Evolutionary conservation across 2,329 filamentous ascomycete species (phyloP), one percentile per base, ranked within the genome.

Genomic region (Cladophialophora immunda): DNA sequence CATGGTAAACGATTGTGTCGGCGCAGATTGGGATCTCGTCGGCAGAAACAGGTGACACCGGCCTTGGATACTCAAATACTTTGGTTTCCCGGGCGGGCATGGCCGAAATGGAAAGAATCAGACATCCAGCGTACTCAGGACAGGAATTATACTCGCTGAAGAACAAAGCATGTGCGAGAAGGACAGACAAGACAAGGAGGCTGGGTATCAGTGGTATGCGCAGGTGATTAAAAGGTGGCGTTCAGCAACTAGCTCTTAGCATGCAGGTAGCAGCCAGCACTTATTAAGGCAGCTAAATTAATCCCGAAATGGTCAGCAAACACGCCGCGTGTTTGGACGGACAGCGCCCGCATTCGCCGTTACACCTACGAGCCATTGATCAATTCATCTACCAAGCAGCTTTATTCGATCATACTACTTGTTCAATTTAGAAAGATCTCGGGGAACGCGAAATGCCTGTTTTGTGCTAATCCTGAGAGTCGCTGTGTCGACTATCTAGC

Each of bases 41-140:
- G 27, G 60, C 62, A 59, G 41, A 67, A 29, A 72, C 57, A 19
- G 62, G 65, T 1, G 71, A 66, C 15, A 73, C 69, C n/a, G 67
- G 69, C 53, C 70, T 64, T 7, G 71, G 70, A 50, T 70, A 73
- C 52, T 69, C 65, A 13, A 67, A 69, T 17, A 65, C 47, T 53
- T 45, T 64, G 50, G 60, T 30, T 38, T 64, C 66, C 53, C 32
- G 32, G 15, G 29, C 13, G 50, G 66, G 59, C 68, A 70, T 70
- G 62, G 54, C 53, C 25, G 47, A 34, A 50, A 15, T 1, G 11
- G 4, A 25, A 13, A 27, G 30, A 19, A 9, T n/a, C 13, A 38
- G 36, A 29, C 25, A 45, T 38, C 11, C 25, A 53, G 7, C 3
- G 9, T 50, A 19, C 2, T 25, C 11, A 15, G 13, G 27, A 52